Evolutionary conservation across 345 rosid species (phyloP), one percentile per base, ranked within the genome.

Genomic region (Dipteronia sinensis): DNA sequence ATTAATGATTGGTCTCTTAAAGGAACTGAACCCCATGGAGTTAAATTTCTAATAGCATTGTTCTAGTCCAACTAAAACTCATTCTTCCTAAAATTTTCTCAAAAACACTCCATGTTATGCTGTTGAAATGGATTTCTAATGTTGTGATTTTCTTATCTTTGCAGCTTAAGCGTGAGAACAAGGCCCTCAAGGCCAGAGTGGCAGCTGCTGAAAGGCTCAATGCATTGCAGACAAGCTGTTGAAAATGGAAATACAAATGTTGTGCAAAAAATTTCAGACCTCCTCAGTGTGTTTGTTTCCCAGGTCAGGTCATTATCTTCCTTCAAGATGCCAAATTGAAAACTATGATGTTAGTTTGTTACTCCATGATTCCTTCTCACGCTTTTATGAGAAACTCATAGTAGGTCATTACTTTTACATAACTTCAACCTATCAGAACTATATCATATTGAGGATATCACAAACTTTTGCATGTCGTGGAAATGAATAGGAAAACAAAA

Each of bases 91-190:
- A 58, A 80, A 29, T 29, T 29, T 29, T 29, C 31, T 29, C 31
- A 29, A 29, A 29, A 29, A 29, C 31, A 29, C 31, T 27, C 29
- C 1, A 27, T 27, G 29, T 27, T 29, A 29, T 29, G n/a, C n/a
- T n/a, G n/a, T 29, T 29, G 31, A 29, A 29, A 29, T 49, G 56
- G 44, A 63, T 77, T 69, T 49, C 20, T 42, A 64, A 73, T 61
- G 20, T 25, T 25, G 66, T 6, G 67, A 56, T 80, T 49, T 80
- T 65, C 42, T 69, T 75, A 73, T 80, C 12, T 75, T 75, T 78
- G 81, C 85, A 91, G 92, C 87, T 90, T 73, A 77, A 71, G 79
- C 44, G 61, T 46, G 88, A 88, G 85, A 91, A 85, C 79, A 84
- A 78, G 64, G 78, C 69, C 77, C 84, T 88, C 7, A 80, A 80